Base-by-base conservation (phyloP, 805 yeast genomes). In the Huiozyma naganishii region DNA sequence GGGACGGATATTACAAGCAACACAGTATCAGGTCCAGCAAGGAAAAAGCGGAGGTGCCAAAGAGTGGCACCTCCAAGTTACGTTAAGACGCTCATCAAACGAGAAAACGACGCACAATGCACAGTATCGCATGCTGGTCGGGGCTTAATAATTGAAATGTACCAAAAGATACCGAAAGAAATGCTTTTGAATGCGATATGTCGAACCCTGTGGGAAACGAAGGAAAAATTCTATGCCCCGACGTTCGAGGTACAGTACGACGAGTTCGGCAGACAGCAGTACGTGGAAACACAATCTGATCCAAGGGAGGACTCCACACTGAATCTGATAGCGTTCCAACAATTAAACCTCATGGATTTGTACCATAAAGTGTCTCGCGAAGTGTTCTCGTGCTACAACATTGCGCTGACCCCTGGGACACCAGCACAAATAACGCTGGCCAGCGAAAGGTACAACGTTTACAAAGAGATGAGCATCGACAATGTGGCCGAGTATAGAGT, bases 211-310 rank as follows among this genome's bases (percentile, higher is more conserved):
- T 27, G 38, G 11, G 40, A 41, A 23, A 30, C 49, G 10, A 54
- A 49, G 42, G 52, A 52, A 27, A 40, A 48, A 23, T 38, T 45
- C 17, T 45, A 50, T 36, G 46, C 45, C 12, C 61, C 63, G 30
- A 39, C 41, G 2, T 57, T 53, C 41, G 49, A 50, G 28, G 37
- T 53, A 9, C 55, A 50, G 5, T 48, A 48, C 12, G 61, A 58
- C 32, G 38, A 45, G 12, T 52, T 51, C 33, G 64, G 62, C 30
- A 62, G 57, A 39, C 55, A 55, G 13, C 53, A 50, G 36, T 58
- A 54, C 23, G 53, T 56, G 28, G 55, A 53, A 40, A 59, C 55
- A 17, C 50, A 50, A 23, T 41, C 49, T 2, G 55, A 54, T 36
- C 61, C 52, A 27, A 51, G 52, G 8, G 51, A 48, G 23, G 7